Evolutionary conservation across 108 stramenopile genomes (phyloP).

Genomic region (Epithemia pelagica): DNA sequence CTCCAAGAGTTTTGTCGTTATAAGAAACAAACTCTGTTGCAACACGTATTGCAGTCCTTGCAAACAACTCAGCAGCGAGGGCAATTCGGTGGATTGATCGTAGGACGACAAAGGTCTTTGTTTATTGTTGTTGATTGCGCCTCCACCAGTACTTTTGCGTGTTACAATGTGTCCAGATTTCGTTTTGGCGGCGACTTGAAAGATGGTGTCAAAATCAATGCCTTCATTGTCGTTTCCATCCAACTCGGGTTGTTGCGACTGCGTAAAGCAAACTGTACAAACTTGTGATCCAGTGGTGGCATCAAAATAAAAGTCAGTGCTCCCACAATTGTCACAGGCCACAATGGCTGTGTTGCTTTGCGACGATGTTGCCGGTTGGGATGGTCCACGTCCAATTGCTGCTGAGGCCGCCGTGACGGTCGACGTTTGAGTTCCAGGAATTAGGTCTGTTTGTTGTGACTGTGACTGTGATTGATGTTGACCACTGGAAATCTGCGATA

Average conservation of each 20-base stretch:
- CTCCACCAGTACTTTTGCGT: background rate
- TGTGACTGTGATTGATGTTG: too few relatives aligned
- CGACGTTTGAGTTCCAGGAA: background rate
- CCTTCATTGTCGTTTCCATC: constrained; percentile 29
- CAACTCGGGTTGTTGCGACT: constrained; percentile 31
- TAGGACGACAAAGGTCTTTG: constrained; percentile 29
- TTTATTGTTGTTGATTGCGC: background rate
- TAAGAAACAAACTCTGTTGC: constrained; percentile 25
- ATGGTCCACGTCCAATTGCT: too few relatives aligned
- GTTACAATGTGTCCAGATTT: constrained; percentile 1
- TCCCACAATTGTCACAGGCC: constrained; percentile 55
- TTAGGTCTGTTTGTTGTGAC: background rate
- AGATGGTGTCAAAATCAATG: constrained; percentile 47
- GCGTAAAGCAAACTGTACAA: constrained; percentile 62
- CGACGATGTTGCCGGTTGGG: too few relatives aligned
- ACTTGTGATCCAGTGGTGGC: constrained; percentile 38
- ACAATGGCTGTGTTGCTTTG: background rate
- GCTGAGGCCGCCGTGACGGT: background rate
- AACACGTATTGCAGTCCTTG: constrained; percentile 40
- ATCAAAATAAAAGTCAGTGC: constrained; percentile 56
- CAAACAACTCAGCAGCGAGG: constrained; percentile 45
- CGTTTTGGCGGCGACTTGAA: constrained; percentile 28
- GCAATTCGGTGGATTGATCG: constrained; percentile 36
- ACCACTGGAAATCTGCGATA: too few relatives aligned
- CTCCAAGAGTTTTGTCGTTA: constrained; percentile 24